Evolutionary conservation across 2,329 filamentous ascomycete species (phyloP), one percentile per base, ranked within the genome.

Genomic region (Fusarium anthophilum): DNA sequence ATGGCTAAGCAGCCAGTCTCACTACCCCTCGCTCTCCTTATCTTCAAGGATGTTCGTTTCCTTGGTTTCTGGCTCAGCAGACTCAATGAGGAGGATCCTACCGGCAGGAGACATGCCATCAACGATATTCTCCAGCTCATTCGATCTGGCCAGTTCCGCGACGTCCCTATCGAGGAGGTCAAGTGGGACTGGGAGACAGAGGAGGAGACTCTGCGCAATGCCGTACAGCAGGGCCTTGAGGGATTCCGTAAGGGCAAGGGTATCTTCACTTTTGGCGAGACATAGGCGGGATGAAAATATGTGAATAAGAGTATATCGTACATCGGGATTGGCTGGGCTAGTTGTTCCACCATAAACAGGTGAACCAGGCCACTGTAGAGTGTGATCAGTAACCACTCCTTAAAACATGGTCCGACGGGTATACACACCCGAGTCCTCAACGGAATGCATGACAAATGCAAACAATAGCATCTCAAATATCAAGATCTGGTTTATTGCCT

Each of bases 11-110:
- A 97, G 84, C 95, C 96, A 1, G 88, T 98, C 32, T 87, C 89
- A 12, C 84, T 98, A 70, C 94, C 96, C 0, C 93, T 95, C 2
- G 93, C 93, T 0, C 86, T 97, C 76, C 86, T 98, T 68, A 99
- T 99, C 77, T 99, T 99, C 86, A 96, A 96, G 83, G 91, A 98
- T 77, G 87, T 98, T 59, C 88, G 90, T 58, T 97, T 98, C 79
- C 89, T 94, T 70, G 97, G 96, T 9, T 99, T 98, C 83, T 99
- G 96, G 96, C 91, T 98, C 30, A 96, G 93, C 80, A 91, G 88
- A 69, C 98, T 96, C 96, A 94, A 93, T 54, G 92, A 95, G 80
- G 85, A 87, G 72, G 88, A 98, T 77, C 89, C 91, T 0, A 86
- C 87, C 11, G 91, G 92, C 68, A 97, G 97, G 85, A 89, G 90